Conservation (phyloP, 2,329 filamentous ascomycete species). For the Penicillium corylophilum region DNA sequence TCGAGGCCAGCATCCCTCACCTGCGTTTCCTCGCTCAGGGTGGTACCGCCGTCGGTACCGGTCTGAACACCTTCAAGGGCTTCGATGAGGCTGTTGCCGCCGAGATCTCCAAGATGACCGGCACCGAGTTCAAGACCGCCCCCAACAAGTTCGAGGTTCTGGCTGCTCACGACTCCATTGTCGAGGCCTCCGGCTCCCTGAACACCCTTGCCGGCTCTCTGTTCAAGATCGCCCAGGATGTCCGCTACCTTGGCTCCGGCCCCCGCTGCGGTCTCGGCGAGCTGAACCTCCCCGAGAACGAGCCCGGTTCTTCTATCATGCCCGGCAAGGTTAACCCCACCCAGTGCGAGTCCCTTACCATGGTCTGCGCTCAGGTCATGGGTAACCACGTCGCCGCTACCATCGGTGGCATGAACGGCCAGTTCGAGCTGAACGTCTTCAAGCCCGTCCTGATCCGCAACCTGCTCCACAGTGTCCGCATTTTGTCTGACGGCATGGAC, state of each 20-base stretch:
- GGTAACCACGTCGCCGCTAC: constrained; percentile 93
- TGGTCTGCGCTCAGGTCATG: constrained; percentile 97
- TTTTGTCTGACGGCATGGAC: constrained; percentile 87
- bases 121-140: constrained; percentile 89
- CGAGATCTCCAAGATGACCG: constrained; percentile 89
- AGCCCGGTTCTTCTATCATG: constrained; percentile 98
- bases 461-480: constrained; percentile 84
- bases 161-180: constrained; percentile 91
- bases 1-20: constrained; percentile 78
- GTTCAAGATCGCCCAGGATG: constrained; percentile 97
- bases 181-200: constrained; percentile 88
- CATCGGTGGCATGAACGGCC: constrained; percentile 93
- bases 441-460: constrained; percentile 96
- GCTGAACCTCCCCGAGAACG: constrained; percentile 91
- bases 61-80: constrained; percentile 94
- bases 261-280: constrained; percentile 95
- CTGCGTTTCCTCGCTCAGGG: constrained; percentile 88
- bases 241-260: constrained; percentile 93
- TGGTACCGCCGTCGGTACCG: constrained; percentile 93
- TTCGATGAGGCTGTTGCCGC: constrained; percentile 91
- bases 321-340: constrained; percentile 99
- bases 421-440: constrained; percentile 99
- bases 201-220: constrained; percentile 90
- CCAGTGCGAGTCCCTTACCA: constrained; percentile 95
- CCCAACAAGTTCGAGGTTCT: constrained; percentile 99